These are phyloP conservation scores for Aspergillus ochraceus DNA, from an alignment of 2,329 filamentous ascomycete genomes.

Conservation along the genomic window DNA sequence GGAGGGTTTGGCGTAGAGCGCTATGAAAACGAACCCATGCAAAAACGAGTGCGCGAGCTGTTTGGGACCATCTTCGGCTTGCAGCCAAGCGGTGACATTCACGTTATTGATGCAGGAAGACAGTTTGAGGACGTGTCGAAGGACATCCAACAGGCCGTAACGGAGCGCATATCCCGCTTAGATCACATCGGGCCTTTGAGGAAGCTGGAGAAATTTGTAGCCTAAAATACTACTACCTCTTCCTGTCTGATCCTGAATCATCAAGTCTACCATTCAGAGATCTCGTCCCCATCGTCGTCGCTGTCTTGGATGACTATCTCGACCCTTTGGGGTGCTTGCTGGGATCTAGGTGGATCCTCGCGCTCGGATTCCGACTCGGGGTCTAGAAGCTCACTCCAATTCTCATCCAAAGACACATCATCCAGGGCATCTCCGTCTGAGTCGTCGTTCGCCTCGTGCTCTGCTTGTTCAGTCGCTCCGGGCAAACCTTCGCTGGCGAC, in stretches of 20 bases:
- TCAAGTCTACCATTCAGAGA: constrained; percentile 36
- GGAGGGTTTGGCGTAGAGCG: constrained; percentile 88
- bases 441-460: constrained; percentile 13
- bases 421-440: constrained; percentile 20
- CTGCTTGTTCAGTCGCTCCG: background rate
- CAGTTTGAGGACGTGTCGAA: constrained; percentile 52
- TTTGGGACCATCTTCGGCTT: constrained; percentile 59
- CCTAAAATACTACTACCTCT: background rate
- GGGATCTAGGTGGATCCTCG: constrained; percentile 9
- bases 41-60: constrained; percentile 71
- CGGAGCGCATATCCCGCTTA: constrained; percentile 32
- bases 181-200: constrained; percentile 35
- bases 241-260: background rate
- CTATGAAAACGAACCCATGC: constrained; percentile 84
- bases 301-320: constrained; percentile 56
- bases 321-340: constrained; percentile 22
- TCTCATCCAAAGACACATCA: constrained; percentile 30
- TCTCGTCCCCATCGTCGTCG: constrained; percentile 52
- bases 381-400: constrained; percentile 33
- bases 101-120: constrained; percentile 56
- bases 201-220: constrained; percentile 31
- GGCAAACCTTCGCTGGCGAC: background rate
- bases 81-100: constrained; percentile 54
- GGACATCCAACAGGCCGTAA: constrained; percentile 35
- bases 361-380: constrained; percentile 29